Conservation (phyloP, 495 filamentous ascomycete species). For the Extremus antarcticus region DNA sequence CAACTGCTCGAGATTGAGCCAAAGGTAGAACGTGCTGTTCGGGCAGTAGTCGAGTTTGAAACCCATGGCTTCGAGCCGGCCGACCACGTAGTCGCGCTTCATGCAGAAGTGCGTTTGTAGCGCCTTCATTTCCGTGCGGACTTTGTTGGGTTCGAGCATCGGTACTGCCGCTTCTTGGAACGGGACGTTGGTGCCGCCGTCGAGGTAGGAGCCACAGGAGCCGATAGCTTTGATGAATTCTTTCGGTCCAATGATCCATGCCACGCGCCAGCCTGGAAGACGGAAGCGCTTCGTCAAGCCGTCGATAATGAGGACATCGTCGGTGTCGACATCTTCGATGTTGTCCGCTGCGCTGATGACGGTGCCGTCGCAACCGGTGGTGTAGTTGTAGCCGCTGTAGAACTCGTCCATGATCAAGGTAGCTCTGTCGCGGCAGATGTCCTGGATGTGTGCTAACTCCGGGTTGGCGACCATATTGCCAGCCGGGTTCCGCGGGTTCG, state of each 20-base stretch:
- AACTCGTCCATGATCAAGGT: conserved; percentile 95
- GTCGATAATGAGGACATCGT: conserved; percentile 87
- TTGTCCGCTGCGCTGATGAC: conserved; percentile 82
- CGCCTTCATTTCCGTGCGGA: conserved; percentile 77
- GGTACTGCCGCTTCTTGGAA: conserved; percentile 90
- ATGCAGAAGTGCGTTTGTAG: conserved; percentile 77
- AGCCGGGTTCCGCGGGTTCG: conserved; percentile 96
- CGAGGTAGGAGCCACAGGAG: conserved; percentile 88
- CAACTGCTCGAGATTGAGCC: conserved; percentile 56
- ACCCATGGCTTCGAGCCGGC: conserved; percentile 67
- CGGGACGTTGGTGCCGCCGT: conserved; percentile 86
- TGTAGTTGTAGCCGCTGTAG: conserved; percentile 72
- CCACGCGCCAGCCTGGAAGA: conserved; percentile 91
- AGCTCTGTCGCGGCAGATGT: conserved; percentile 79
- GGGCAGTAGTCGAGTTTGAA: conserved; percentile 63
- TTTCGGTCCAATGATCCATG: conserved; percentile 91
- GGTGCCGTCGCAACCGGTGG: conserved; percentile 74
- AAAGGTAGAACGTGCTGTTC: conserved; percentile 88
- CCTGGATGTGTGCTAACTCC: conserved; percentile 75
- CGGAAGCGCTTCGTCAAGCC: conserved; percentile 95
- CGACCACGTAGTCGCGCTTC: conserved; percentile 83
- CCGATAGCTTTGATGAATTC: conserved; percentile 93
- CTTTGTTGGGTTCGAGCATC: conserved; percentile 76
- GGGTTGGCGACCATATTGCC: conserved; percentile 72
- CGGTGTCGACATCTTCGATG: conserved; percentile 56